Base-by-base conservation (phyloP, 2,329 filamentous ascomycete species). In the Lachnellula hyalina region DNA sequence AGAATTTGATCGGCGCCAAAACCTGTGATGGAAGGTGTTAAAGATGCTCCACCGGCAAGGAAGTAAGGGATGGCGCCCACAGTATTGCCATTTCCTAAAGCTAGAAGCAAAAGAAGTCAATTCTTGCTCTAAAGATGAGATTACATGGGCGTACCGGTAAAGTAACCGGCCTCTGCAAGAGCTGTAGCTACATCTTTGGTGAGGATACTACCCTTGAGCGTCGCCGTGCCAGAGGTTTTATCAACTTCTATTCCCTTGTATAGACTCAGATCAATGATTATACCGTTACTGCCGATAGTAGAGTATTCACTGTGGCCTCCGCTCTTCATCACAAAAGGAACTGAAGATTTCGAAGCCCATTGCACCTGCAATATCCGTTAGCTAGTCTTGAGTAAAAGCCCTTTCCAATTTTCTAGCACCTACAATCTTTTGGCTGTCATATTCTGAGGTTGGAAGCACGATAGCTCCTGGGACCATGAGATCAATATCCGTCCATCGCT, bases 71-170 rank as follows among this genome's bases (percentile, higher is more conserved):
- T 67, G 2, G 57, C 61, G 1, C 68, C 68, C 5, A 71, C 65
- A 3, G 65, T 63, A 35, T 69, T 69, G 12, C 64, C 68, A 42
- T 67, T 68, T 17, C 64, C 68, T 7, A 70, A 38, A 25, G 63
- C 61, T 62, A 52, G 35, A n/a, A 38, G 17, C 51, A 61, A 44
- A 57, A 17, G 34, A 28, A 36, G 25, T 35, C 21, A n/a, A 6
- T 21, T 17, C 3, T 47, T 14, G 5, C 14, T 14, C 15, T 2
- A 28, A 25, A 35, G 40, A 36, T 14, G 19, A 17, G 9, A 17
- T 8, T 6, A 17, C 3, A 34, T 21, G 11, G 17, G 34, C 40
- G 14, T 28, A 51, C 49, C 41, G 8, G 49, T 46, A 12, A 23
- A 53, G 19, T 19, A 21, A 41, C 59, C 57, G 17, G 54, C 47